Conservation (phyloP, 352 stramenopile species). For the Phytophthora pseudosyringae region DNA sequence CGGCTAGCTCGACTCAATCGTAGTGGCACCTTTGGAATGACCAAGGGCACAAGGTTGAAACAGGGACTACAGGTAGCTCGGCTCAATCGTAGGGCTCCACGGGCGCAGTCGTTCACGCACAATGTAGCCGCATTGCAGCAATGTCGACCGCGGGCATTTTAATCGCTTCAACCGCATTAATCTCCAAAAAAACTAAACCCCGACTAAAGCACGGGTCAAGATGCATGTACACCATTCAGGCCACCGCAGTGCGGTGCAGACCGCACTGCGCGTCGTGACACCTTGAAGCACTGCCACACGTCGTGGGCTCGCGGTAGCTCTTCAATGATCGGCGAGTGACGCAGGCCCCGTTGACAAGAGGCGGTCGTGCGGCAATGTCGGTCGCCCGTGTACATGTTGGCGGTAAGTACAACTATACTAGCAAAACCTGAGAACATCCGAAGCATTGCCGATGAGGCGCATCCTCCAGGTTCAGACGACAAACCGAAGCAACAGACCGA, state of each 20-base stretch:
- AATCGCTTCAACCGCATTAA: neutral
- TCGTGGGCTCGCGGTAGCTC: conserved; percentile 12
- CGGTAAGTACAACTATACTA: conserved; percentile 16
- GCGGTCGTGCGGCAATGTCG: conserved; percentile 1
- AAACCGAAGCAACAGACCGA: conserved; percentile 5
- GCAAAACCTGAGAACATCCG: conserved; percentile 36
- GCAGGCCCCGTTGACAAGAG: conserved; percentile 21
- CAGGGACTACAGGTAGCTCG: too few species aligned
- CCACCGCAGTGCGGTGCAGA: too few species aligned
- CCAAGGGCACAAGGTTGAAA: too few species aligned
- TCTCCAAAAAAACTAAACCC: conserved; percentile 8
- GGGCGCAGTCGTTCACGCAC: too few species aligned
- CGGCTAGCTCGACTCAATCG: too few species aligned
- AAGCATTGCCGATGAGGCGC: conserved; percentile 14
- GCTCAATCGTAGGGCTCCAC: too few species aligned
- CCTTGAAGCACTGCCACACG: conserved; percentile 28
- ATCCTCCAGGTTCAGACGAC: conserved; percentile 10
- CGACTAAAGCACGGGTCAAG: conserved; percentile 19
- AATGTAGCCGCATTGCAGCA: neutral
- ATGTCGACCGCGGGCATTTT: too few species aligned
- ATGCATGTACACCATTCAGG: neutral
- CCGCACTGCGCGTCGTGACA: conserved; percentile 4
- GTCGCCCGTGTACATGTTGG: neutral
- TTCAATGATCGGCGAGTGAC: conserved; percentile 35
- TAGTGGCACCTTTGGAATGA: neutral